phyloP scores from a whole-genome alignment of 1,139 yeast species.

The Casaregolazyma lundiana region DNA sequence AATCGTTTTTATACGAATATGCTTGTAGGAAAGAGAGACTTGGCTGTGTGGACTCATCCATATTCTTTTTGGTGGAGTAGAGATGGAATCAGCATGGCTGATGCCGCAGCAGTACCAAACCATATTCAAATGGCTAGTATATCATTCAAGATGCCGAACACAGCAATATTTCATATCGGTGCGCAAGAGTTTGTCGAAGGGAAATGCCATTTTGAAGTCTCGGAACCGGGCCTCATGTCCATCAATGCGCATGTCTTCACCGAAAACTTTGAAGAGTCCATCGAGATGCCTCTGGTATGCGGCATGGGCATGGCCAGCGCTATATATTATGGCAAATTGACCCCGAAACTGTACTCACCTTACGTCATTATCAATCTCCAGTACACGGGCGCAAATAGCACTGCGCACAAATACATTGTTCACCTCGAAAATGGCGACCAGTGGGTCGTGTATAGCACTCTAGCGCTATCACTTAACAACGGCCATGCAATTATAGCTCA shows the following conservation, averaged over 20 bases:
- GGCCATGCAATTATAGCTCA: conserved; percentile 33
- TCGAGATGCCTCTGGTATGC: conserved; percentile 43
- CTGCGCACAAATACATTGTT: conserved; percentile 38
- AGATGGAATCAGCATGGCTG: conserved; percentile 18
- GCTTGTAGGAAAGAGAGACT: conserved; percentile 56
- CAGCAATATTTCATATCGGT: conserved; percentile 24
- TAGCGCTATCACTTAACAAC: conserved; percentile 42
- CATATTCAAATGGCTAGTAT: neutral
- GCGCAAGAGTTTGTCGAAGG: conserved; percentile 36
- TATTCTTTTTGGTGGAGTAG: conserved; percentile 61
- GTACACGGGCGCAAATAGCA: conserved; percentile 31
- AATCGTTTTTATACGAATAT: conserved; percentile 78
- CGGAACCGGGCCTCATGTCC: conserved; percentile 7
- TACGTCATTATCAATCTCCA: conserved; percentile 44
- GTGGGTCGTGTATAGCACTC: conserved; percentile 54
- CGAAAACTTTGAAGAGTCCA: neutral
- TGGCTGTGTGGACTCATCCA: conserved; percentile 72
- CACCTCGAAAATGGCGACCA: conserved; percentile 41
- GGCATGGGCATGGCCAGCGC: conserved; percentile 73
- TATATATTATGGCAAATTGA: conserved; percentile 53
- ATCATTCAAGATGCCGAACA: conserved; percentile 1
- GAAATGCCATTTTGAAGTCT: conserved; percentile 31
- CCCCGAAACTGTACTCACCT: conserved; percentile 47
- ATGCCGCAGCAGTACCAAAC: conserved; percentile 3
- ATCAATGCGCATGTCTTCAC: conserved; percentile 8